Evolutionary conservation across 257 asterid genomes (phyloP).

Genomic region (Solanum etuberosum): DNA sequence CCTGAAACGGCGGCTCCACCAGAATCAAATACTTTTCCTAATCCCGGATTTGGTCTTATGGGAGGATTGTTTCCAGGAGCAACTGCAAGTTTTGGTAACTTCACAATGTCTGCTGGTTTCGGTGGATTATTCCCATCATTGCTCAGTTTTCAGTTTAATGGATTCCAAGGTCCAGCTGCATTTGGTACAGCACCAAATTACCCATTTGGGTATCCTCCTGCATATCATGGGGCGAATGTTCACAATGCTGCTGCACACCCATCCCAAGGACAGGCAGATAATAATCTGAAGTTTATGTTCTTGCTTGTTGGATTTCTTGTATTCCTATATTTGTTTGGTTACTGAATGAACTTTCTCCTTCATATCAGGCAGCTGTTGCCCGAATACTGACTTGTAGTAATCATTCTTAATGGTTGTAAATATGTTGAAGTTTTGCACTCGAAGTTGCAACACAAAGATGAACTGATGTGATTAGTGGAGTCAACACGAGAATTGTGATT

Average conservation of each 20-base stretch:
- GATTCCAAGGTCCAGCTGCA: slow-evolving; percentile 59
- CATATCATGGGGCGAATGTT: background rate
- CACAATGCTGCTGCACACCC: slow-evolving; percentile 30
- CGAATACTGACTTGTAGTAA: background rate
- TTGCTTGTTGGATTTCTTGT: slow-evolving; percentile 2
- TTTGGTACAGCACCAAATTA: slow-evolving; percentile 9
- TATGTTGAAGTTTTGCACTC: background rate
- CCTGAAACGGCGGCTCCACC: slow-evolving; percentile 54
- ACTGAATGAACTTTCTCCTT: background rate
- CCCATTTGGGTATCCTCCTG: background rate
- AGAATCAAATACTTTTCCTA: slow-evolving; percentile 32
- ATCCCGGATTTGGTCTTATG: slow-evolving; percentile 37
- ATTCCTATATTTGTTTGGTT: background rate
- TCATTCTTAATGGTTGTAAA: background rate
- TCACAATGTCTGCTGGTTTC: slow-evolving; percentile 49
- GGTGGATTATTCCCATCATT: slow-evolving; percentile 48
- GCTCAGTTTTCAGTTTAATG: slow-evolving; percentile 54
- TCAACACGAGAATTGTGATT: background rate
- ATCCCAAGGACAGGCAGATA: background rate
- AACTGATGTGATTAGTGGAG: background rate
- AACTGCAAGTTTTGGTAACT: slow-evolving; percentile 52
- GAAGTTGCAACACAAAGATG: background rate
- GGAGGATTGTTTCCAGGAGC: slow-evolving; percentile 44
- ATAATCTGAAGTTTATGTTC: slow-evolving; percentile 1
- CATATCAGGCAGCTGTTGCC: background rate